phyloP scores from a whole-genome alignment of 2,329 filamentous ascomycete species.

The Arthroderma sp. region DNA sequence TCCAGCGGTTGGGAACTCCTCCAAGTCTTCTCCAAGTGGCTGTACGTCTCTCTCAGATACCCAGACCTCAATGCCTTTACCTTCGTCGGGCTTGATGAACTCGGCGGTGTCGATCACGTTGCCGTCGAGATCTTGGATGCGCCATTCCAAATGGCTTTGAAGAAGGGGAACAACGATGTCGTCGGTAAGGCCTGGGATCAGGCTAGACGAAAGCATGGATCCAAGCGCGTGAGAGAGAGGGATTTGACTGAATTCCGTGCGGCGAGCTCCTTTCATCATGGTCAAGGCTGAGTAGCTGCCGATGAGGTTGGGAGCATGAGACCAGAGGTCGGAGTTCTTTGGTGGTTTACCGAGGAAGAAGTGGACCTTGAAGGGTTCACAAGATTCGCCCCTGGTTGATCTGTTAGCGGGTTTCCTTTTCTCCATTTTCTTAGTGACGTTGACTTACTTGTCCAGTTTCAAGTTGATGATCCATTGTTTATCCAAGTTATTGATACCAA shows the following conservation, averaged over 20 bases:
- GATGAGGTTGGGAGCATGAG: slow-evolving; percentile 41
- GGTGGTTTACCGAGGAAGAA: slow-evolving; percentile 51
- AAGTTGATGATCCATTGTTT: slow-evolving; percentile 57
- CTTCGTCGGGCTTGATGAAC: slow-evolving; percentile 7
- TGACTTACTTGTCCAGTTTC: slow-evolving; percentile 28
- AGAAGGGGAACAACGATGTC: slow-evolving; percentile 10
- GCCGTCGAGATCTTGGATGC: slow-evolving; percentile 9
- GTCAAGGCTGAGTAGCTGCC: slow-evolving; percentile 48
- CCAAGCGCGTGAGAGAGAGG: slow-evolving; percentile 13
- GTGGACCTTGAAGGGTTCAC: slow-evolving; percentile 51
- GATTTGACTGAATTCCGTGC: slow-evolving; percentile 2
- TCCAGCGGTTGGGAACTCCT: slow-evolving; percentile 5
- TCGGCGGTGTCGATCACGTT: slow-evolving; percentile 11
- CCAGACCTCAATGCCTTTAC: slow-evolving; percentile 7
- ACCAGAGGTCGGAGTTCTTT: slow-evolving; percentile 37
- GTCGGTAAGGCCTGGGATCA: slow-evolving; percentile 8
- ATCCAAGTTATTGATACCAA: slow-evolving; percentile 19
- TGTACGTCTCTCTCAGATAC: slow-evolving; percentile 12
- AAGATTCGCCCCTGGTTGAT: slow-evolving; percentile 35
- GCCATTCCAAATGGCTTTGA: slow-evolving; percentile 12
- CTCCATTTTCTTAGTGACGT: not conserved
- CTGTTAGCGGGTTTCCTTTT: not conserved
- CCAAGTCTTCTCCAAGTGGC: slow-evolving; percentile 5
- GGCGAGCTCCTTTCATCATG: not conserved
- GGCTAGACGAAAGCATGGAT: slow-evolving; percentile 2